Evolutionary conservation across 208 protist species (phyloP), one percentile per base, ranked within the genome.

Genomic region (Trypanosoma rangeli): DNA sequence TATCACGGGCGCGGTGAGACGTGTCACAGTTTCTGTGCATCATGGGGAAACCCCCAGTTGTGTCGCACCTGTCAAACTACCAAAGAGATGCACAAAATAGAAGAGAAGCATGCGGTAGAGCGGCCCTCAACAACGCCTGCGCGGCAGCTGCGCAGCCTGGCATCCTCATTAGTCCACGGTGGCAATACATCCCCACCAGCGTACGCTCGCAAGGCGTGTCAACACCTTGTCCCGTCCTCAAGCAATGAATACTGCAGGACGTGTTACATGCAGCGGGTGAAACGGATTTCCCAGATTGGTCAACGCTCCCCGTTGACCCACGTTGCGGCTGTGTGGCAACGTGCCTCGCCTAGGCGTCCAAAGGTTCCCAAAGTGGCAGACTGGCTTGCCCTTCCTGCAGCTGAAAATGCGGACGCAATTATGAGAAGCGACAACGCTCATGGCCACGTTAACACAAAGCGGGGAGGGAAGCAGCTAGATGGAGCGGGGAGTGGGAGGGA

Each of bases 31-130:
- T 74, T 74, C 52, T 46, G 50, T 22, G 20, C 3, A 12, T 62
- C 39, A 0, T 74, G 69, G 69, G 69, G 69, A 28, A 74, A 67
- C 24, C 42, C 60, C 49, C 22, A 18, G 28, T 10, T 74, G 16
- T 74, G 69, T 52, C 33, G 20, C 28, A 31, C 33, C 16, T 74
- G 69, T 33, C 54, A 58, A 2, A 31, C 31, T 35, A 9, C n/a
- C n/a, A 59, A 44, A 29, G 49, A 56, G 10, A 26, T 22, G 16
- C 69, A 74, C 26, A 0, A 29, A 24, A 18, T 26, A 42, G 46
- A 68, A 16, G 60, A 33, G 7, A 31, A 48, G 20, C 42, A 4
- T 20, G 9, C 46, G 37, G 42, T 56, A 15, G 26, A 26, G 16
- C 20, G 20, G 16, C 5, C 12, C 9, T 59, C 20, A 55, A 29